Evolutionary conservation across 2,329 filamentous ascomycete species (phyloP).

Genomic region (Epichloe hybrida): DNA sequence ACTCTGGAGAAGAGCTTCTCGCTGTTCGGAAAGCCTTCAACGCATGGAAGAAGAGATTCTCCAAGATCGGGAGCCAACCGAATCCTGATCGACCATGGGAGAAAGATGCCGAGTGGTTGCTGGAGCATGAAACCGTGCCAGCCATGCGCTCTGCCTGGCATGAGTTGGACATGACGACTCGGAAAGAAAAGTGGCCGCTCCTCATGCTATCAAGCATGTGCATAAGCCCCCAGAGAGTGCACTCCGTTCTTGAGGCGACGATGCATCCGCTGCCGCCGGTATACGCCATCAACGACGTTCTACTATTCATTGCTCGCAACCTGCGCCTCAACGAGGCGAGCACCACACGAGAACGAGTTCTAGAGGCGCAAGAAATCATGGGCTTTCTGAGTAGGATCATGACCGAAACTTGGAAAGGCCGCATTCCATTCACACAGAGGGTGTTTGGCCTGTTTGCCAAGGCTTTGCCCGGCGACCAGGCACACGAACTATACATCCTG

Average conservation of each 20-base stretch:
- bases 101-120: constrained; percentile 16
- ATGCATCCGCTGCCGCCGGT: constrained; percentile 21
- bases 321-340: constrained; percentile 9
- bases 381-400: constrained; percentile 17
- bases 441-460: constrained; percentile 21
- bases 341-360: constrained; percentile 10
- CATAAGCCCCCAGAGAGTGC: constrained; percentile 17
- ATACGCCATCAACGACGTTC: constrained; percentile 24
- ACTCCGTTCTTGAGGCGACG: constrained; percentile 23
- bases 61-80: constrained; percentile 7
- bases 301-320: constrained; percentile 18
- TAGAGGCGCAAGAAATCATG: constrained; percentile 18
- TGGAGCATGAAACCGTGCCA: constrained; percentile 14
- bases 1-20: constrained; percentile 11
- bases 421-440: constrained; percentile 25
- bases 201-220: constrained; percentile 24
- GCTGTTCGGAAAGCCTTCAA: constrained; percentile 14
- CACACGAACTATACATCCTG: constrained; percentile 22
- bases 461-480: constrained; percentile 17
- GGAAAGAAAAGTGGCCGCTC: constrained; percentile 17
- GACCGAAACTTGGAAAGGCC: constrained; percentile 14
- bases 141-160: constrained; percentile 23
- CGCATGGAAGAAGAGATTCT: constrained; percentile 17
- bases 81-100: constrained; percentile 13
- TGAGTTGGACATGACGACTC: constrained; percentile 12